Conservation (phyloP, 78 protist species). For the Dictyostelium firmibasis region DNA sequence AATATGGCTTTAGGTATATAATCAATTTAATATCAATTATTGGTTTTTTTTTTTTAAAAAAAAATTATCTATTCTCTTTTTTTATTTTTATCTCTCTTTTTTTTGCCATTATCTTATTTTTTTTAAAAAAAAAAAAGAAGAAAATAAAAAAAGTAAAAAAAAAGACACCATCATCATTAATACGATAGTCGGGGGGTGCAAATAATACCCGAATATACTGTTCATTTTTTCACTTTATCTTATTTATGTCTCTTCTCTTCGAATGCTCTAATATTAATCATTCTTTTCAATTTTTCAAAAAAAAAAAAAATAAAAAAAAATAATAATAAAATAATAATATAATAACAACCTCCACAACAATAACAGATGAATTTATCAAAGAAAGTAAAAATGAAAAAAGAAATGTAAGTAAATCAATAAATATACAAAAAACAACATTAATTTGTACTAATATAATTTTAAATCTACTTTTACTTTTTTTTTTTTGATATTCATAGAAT, state of each 20-base stretch:
- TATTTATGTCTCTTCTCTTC: background rate
- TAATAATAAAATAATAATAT: background rate
- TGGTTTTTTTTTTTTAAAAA: background rate
- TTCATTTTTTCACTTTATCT: background rate
- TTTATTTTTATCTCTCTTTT: background rate
- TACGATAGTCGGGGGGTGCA: background rate
- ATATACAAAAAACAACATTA: background rate
- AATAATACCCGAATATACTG: background rate
- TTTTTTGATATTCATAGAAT: background rate
- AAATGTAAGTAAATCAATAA: background rate
- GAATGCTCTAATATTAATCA: background rate
- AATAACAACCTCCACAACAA: background rate
- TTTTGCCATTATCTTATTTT: background rate
- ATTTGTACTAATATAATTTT: background rate
- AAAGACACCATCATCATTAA: background rate
- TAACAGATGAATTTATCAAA: conserved; percentile 15
- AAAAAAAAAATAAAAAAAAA: background rate
- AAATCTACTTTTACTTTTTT: background rate
- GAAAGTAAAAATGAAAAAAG: conserved; percentile 12
- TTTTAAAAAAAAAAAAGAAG: background rate
- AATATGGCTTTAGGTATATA: conserved; percentile 39
- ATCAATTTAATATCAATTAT: background rate
- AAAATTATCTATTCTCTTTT: background rate
- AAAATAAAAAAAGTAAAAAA: background rate
- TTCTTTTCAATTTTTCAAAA: background rate